A percentile compares a stretch with the other conserved stretches of the same genome.
Evolutionary conservation across 2,329 filamentous ascomycete genomes (phyloP).

Genomic region (Trichoderma aggressivum): DNA sequence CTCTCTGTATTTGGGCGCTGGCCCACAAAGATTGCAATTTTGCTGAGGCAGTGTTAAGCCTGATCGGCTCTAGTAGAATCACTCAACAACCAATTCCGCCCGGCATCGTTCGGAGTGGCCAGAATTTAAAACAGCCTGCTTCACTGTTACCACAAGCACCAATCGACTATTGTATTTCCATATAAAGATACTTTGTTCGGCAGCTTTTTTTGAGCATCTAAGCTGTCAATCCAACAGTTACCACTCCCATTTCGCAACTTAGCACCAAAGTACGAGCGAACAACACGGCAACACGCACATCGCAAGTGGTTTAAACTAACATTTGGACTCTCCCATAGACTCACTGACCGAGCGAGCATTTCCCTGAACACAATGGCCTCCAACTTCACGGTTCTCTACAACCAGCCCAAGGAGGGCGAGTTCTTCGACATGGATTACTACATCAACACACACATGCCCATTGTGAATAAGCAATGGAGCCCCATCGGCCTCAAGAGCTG

Average conservation of each 20-base stretch:
- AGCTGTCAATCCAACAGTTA: not conserved
- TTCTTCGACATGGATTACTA: constrained; percentile 11
- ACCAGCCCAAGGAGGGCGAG: not conserved
- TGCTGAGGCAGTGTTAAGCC: not conserved
- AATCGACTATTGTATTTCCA: not conserved
- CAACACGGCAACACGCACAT: no score
- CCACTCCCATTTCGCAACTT: not conserved
- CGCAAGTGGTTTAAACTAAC: not conserved
- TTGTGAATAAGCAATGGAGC: not conserved
- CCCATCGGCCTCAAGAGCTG: not conserved
- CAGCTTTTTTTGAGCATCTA: not conserved
- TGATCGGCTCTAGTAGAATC: not conserved
- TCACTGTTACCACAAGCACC: not conserved
- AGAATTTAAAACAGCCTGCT: not conserved
- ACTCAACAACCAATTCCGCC: not conserved
- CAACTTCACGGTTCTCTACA: constrained; percentile 5
- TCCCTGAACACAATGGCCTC: constrained; percentile 1
- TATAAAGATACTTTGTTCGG: not conserved
- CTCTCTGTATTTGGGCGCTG: not conserved
- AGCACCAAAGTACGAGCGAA: not conserved
- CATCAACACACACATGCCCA: constrained; percentile 8
- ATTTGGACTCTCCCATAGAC: not conserved
- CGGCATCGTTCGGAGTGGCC: not conserved
- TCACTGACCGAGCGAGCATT: not conserved
- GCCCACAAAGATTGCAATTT: not conserved